Evolutionary conservation across 2,329 filamentous ascomycete species (phyloP).

Genomic region (Beauveria rudraprayagi): DNA sequence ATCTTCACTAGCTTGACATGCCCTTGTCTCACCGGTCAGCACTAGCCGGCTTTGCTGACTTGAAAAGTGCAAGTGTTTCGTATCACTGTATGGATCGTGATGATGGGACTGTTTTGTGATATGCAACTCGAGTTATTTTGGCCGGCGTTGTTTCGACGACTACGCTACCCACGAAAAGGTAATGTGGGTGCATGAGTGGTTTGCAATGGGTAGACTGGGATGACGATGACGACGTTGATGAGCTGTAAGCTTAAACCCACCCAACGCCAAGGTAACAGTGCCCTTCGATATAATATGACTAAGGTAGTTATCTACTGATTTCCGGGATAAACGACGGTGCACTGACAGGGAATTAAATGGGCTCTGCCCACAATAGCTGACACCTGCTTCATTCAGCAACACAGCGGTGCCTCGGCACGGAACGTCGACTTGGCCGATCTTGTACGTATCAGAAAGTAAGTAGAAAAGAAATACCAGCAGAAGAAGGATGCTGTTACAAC

Average conservation of each 20-base stretch:
- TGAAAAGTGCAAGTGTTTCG: not conserved
- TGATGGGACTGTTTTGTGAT: slow-evolving; percentile 19
- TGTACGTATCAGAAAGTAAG: too few relatives aligned
- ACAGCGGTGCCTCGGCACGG: not conserved
- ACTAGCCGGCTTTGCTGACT: not conserved
- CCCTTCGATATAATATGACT: too few relatives aligned
- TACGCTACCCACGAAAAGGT: slow-evolving; percentile 16
- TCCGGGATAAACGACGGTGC: too few relatives aligned
- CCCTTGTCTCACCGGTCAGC: too few relatives aligned
- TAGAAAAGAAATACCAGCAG: too few relatives aligned
- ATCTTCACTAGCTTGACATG: too few relatives aligned
- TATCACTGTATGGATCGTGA: slow-evolving; percentile 12
- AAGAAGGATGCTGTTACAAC: too few relatives aligned
- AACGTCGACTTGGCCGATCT: not conserved
- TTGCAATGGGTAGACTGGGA: slow-evolving; percentile 17
- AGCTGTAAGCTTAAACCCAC: not conserved
- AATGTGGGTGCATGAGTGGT: slow-evolving; percentile 18
- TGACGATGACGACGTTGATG: slow-evolving; percentile 12
- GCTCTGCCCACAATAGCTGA: not conserved
- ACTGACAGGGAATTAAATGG: not conserved
- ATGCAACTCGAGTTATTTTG: slow-evolving; percentile 23
- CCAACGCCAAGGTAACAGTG: too few relatives aligned
- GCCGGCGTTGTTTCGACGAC: slow-evolving; percentile 21
- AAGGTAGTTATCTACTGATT: too few relatives aligned
- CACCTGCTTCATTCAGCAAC: not conserved